Percentiles rank a stretch among this genome's conserved stretches.
Conservation (phyloP, 2,329 filamentous ascomycete species). For the Penicillium sp. region DNA sequence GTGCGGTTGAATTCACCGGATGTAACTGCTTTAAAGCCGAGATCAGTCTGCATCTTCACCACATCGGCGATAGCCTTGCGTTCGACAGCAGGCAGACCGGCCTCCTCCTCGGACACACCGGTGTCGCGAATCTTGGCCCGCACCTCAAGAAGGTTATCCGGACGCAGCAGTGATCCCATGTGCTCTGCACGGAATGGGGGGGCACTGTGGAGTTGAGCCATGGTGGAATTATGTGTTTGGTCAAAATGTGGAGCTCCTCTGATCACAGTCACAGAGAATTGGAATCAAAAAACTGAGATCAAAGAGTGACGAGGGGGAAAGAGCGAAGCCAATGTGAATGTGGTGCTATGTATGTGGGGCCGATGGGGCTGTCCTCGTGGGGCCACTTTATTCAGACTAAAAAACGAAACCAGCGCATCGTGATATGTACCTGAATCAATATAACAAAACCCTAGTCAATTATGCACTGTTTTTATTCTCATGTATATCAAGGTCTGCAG, state of each 20-base stretch:
- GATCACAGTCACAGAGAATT: not conserved
- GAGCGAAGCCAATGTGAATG: not conserved
- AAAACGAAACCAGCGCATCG: no score
- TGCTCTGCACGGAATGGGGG: constrained; percentile 27
- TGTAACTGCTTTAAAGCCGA: constrained; percentile 21
- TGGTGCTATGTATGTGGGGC: not conserved
- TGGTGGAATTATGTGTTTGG: not conserved
- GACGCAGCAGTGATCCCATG: constrained; percentile 23
- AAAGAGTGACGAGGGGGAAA: not conserved
- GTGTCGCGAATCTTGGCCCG: constrained; percentile 20
- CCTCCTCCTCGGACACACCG: constrained; percentile 19
- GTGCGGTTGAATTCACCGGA: constrained; percentile 26
- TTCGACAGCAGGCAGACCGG: constrained; percentile 20
- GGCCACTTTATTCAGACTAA: not conserved
- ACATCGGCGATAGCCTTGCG: constrained; percentile 19
- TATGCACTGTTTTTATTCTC: no score
- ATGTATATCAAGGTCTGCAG: not conserved
- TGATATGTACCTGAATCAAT: no score
- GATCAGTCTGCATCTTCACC: constrained; percentile 22
- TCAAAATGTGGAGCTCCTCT: not conserved
- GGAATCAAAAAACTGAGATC: not conserved
- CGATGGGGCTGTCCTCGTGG: not conserved
- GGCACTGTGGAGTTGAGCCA: constrained; percentile 19
- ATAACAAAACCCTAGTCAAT: no score
- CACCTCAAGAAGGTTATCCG: constrained; percentile 17